Evolutionary conservation across 495 filamentous ascomycete genomes (phyloP), one percentile per base, ranked within the genome.

Genomic region (Cercophora scortea): DNA sequence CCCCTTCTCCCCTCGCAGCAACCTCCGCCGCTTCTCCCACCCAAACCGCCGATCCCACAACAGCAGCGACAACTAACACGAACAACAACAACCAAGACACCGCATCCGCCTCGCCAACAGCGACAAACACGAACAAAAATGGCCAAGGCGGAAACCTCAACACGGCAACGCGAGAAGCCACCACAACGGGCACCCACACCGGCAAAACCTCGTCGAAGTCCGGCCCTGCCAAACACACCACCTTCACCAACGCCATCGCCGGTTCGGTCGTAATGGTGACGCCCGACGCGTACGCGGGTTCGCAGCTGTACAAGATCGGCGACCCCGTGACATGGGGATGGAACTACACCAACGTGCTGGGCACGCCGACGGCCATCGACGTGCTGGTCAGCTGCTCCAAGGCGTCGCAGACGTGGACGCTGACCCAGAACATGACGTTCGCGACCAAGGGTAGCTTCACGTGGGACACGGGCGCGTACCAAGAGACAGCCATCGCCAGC

Each of bases 321-420:
- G 84, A 96, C 38, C 77, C 77, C 49, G 74, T 95, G 13, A 96
- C 90, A 1, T 92, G 92, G 67, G 84, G 72, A 0, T 98, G 92
- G 91, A 96, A 96, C 69, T 97, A 96, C 72, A 98, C 93, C 2
- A 89, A 86, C 42, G 73, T 98, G 39, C 79, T 79, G 32, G 83
- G 83, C 15, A 85, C 82, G 1, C 93, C 93, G 0, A 82, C 80
- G 3, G 84, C 81, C 33, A 70, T 98, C 58, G 87, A 98, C 58
- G 80, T 96, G 4, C 69, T 93, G 33, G 87, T 93, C 10, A 84
- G 81, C 19, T 94, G 88, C 81, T 82, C 81, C 38, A 52, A 53
- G 18, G 70, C 63, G 11, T 55, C 64, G 39, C 62, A 59, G 41
- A 75, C 74, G 2, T 76, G 69, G 69, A 78, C 74, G 8, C 61